phyloP scores from a whole-genome alignment of 495 filamentous ascomycete genomes.

The Chaetomidium leptoderma region DNA sequence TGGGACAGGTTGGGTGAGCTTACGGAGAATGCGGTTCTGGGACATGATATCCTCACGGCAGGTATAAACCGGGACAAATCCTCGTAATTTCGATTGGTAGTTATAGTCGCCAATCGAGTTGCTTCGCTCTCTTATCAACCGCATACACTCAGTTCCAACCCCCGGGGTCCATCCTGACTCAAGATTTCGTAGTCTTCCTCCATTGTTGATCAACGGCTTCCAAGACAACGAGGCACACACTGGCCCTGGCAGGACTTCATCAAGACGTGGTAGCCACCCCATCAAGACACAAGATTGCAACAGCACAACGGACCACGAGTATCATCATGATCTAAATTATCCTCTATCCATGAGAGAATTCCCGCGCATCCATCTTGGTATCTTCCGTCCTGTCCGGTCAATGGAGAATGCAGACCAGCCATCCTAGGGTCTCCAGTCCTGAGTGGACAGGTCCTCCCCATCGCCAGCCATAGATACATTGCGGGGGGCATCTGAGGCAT shows the following conservation, averaged over 20 bases:
- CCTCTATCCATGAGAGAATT: constrained; percentile 28
- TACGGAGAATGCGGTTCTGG: not conserved
- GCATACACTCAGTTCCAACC: no score
- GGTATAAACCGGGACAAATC: not conserved
- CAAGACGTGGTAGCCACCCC: no score
- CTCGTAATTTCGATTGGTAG: not conserved
- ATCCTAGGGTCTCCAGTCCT: constrained; percentile 34
- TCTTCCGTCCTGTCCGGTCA: constrained; percentile 25
- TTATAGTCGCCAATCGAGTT: not conserved
- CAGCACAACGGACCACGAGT: not conserved
- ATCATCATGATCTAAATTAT: constrained; percentile 28
- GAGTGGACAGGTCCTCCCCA: constrained; percentile 18
- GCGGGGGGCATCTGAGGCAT: constrained; percentile 22
- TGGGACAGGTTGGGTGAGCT: not conserved
- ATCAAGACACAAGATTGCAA: no score
- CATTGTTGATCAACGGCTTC: no score
- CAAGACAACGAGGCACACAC: no score
- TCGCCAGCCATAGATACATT: constrained; percentile 25
- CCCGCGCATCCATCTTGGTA: constrained; percentile 25
- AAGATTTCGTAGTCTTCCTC: no score
- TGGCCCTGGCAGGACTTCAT: no score
- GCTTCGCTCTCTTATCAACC: no score
- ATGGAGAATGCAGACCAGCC: constrained; percentile 20
- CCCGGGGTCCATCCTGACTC: no score
- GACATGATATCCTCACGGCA: not conserved